phyloP scores from a whole-genome alignment of 345 rosid genomes.

The Noccaea bulbosa region DNA sequence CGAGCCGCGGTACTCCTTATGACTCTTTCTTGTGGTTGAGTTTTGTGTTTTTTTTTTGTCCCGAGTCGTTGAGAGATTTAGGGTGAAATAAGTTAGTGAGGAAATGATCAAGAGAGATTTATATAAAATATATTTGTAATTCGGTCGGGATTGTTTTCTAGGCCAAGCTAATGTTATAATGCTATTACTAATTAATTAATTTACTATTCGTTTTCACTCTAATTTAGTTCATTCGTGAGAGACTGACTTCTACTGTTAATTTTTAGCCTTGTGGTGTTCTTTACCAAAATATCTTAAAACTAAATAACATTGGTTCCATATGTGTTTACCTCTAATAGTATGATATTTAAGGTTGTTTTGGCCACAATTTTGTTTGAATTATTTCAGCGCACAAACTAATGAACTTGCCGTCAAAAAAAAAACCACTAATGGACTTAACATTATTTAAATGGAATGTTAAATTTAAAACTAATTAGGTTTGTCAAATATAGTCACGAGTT shows the following conservation, averaged over 20 bases:
- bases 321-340: not conserved
- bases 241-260: not conserved
- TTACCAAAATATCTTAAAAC: not conserved
- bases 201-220: conserved; percentile 2
- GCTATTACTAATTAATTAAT: conserved; percentile 12
- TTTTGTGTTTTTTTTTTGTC: conserved; percentile 35
- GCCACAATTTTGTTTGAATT: not conserved
- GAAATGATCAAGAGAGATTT: conserved; percentile 29
- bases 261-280: not conserved
- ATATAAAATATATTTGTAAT: conserved; percentile 33
- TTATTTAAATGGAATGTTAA: too few relatives aligned
- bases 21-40: conserved; percentile 84
- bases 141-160: conserved; percentile 20
- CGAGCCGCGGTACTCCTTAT: conserved; percentile 88
- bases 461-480: not conserved
- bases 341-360: not conserved
- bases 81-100: conserved; percentile 33
- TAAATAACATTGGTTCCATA: not conserved
- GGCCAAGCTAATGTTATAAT: conserved; percentile 27
- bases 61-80: conserved; percentile 17
- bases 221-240: not conserved
- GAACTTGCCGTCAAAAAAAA: too few relatives aligned
- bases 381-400: not conserved
- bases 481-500: not conserved
- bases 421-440: too few relatives aligned